These are phyloP conservation scores for Setaria italica DNA, from an alignment of 202 grass and related monocot genomes.

Conservation along the genomic window DNA sequence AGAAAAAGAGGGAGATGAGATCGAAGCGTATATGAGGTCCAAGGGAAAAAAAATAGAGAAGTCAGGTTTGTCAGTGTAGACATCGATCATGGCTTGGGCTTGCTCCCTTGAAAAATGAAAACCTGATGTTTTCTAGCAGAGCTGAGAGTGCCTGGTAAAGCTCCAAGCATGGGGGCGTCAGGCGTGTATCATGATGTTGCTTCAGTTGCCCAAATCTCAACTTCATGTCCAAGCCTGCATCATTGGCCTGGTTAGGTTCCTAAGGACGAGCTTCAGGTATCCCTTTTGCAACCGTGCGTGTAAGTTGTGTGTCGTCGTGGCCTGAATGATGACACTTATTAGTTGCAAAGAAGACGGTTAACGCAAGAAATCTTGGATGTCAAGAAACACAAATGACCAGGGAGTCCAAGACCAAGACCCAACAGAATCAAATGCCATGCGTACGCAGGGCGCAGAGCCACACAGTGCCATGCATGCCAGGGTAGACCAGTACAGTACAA, in stretches of 20 bases:
- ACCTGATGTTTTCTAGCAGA: neutral
- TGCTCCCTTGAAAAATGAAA: constrained; percentile 19
- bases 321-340: constrained; percentile 41
- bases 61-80: constrained; percentile 25
- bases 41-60: neutral
- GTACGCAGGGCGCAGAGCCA: constrained; percentile 8
- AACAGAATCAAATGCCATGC: neutral
- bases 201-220: constrained; percentile 33
- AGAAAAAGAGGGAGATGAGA: neutral
- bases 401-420: neutral
- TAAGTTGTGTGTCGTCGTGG: neutral
- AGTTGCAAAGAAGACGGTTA: constrained; percentile 21
- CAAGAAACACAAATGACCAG: neutral
- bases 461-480: constrained; percentile 20
- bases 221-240: constrained; percentile 36
- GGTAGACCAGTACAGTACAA: neutral
- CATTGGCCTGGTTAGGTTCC: constrained; percentile 25
- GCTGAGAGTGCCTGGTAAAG: constrained; percentile 41
- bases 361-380: constrained; percentile 1
- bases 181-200: constrained; percentile 25
- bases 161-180: constrained; percentile 21
- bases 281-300: constrained; percentile 8
- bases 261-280: neutral
- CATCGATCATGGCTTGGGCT: constrained; percentile 25
- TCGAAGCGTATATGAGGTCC: neutral